Conservation (phyloP, 2,329 filamentous ascomycete species). For the Aspergillus aculeatus region DNA sequence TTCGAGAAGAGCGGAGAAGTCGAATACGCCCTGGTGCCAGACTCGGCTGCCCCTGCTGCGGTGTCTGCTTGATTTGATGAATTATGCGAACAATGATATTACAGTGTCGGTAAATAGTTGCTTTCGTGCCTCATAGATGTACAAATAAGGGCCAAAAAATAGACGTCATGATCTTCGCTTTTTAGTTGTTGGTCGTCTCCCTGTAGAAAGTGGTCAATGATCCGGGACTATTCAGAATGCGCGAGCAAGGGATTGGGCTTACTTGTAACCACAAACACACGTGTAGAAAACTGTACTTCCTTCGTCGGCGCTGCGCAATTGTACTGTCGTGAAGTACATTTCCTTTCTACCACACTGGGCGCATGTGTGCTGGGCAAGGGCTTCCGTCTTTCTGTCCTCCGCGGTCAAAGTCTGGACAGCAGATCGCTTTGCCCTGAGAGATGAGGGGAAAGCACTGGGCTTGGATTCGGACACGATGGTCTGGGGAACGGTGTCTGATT, state of each 20-base stretch:
- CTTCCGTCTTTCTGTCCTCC: conserved; percentile 73
- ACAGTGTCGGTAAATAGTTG: conserved; percentile 17
- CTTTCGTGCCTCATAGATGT: conserved; percentile 26
- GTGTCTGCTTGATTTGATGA: conserved; percentile 31
- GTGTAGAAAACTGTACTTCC: conserved; percentile 88
- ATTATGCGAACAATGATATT: conserved; percentile 11
- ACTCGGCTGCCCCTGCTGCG: conserved; percentile 38
- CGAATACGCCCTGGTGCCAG: conserved; percentile 89
- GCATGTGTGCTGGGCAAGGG: conserved; percentile 67
- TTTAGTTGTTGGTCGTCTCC: conserved; percentile 39
- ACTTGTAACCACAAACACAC: conserved; percentile 85
- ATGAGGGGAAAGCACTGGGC: conserved; percentile 83
- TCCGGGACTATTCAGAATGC: neutral
- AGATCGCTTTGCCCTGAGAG: conserved; percentile 82
- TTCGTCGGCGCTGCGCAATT: conserved; percentile 90
- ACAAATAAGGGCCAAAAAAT: conserved; percentile 19
- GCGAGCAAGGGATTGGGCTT: conserved; percentile 36
- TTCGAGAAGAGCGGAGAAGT: conserved; percentile 85
- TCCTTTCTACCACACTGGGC: conserved; percentile 77
- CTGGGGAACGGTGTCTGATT: conserved; percentile 69
- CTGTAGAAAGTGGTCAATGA: conserved; percentile 26
- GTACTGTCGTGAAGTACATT: conserved; percentile 80
- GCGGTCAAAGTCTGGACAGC: conserved; percentile 77
- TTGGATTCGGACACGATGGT: conserved; percentile 82
- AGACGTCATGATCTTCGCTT: conserved; percentile 13